These are phyloP conservation scores for Pythium scleroteichum DNA, from an alignment of 352 stramenopile species.

Conservation along the genomic window DNA sequence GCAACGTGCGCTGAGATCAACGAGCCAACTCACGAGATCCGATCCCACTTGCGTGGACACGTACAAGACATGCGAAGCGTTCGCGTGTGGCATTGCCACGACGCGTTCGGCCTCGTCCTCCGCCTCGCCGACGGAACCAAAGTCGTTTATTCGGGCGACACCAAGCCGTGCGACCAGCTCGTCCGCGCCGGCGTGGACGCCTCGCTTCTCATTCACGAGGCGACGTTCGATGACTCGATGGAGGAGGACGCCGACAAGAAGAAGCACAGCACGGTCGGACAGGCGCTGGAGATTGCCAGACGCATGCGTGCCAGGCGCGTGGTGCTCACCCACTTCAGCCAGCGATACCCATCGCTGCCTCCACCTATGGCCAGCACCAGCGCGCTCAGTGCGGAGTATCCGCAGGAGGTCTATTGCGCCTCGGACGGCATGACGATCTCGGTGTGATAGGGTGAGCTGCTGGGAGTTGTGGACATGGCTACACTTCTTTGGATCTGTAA, in stretches of 20 bases:
- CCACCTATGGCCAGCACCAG: constrained; percentile 27
- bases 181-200: constrained; percentile 50
- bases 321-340: constrained; percentile 96
- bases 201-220: constrained; percentile 95
- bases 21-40: constrained; percentile 32
- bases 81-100: constrained; percentile 78
- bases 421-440: constrained; percentile 38
- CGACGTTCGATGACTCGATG: constrained; percentile 97
- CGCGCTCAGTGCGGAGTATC: background rate
- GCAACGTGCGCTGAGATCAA: constrained; percentile 62
- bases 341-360: constrained; percentile 66
- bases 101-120: constrained; percentile 76
- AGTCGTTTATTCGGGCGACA: constrained; percentile 94
- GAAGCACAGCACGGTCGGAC: constrained; percentile 92
- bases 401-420: constrained; percentile 32
- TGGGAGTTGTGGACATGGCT: constrained; percentile 12
- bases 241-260: constrained; percentile 91
- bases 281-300: constrained; percentile 87
- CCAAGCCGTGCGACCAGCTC: constrained; percentile 84
- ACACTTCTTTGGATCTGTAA: constrained; percentile 16
- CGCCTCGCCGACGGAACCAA: constrained; percentile 47
- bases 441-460: constrained; percentile 3
- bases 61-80: constrained; percentile 55
- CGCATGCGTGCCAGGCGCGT: constrained; percentile 78
- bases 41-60: constrained; percentile 34